A percentile compares a stretch with the other conserved stretches of the same genome.
Evolutionary conservation across 768 basidiomycete species (phyloP).

Genomic region (Mycena rosella): DNA sequence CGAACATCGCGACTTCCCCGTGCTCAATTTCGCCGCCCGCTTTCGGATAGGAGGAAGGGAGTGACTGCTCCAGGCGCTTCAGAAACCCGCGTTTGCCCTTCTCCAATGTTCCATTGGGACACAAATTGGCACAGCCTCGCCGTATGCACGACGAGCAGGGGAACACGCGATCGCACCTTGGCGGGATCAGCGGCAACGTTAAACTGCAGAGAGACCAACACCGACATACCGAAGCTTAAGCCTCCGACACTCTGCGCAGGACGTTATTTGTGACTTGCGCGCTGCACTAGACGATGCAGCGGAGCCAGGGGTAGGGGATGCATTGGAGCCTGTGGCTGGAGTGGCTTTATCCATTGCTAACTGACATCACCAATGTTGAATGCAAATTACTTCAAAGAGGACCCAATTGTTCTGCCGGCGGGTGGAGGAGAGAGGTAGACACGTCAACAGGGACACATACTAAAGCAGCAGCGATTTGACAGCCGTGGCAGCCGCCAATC

Average conservation of each 20-base stretch:
- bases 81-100: slow-evolving; percentile 44
- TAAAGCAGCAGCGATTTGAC: not conserved
- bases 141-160: slow-evolving; percentile 58
- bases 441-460: not conserved
- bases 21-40: slow-evolving; percentile 20
- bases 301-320: not conserved
- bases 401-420: not conserved
- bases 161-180: slow-evolving; percentile 53
- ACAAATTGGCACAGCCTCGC: slow-evolving; percentile 55
- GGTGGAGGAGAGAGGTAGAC: not conserved
- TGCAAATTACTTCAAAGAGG: not conserved
- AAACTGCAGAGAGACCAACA: not conserved
- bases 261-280: slow-evolving; percentile 39
- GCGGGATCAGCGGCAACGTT: not conserved
- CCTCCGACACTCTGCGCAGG: slow-evolving; percentile 42
- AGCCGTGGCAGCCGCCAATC: not conserved
- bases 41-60: slow-evolving; percentile 34
- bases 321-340: slow-evolving; percentile 8
- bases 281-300: not conserved
- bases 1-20: slow-evolving; percentile 42
- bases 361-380: not conserved
- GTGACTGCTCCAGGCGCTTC: slow-evolving; percentile 41
- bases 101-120: slow-evolving; percentile 47
- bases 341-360: slow-evolving; percentile 21
- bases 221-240: slow-evolving; percentile 51